Evolutionary conservation across 2,329 filamentous ascomycete species (phyloP), one percentile per base, ranked within the genome.

Genomic region (Paraconiothyrium sp.): DNA sequence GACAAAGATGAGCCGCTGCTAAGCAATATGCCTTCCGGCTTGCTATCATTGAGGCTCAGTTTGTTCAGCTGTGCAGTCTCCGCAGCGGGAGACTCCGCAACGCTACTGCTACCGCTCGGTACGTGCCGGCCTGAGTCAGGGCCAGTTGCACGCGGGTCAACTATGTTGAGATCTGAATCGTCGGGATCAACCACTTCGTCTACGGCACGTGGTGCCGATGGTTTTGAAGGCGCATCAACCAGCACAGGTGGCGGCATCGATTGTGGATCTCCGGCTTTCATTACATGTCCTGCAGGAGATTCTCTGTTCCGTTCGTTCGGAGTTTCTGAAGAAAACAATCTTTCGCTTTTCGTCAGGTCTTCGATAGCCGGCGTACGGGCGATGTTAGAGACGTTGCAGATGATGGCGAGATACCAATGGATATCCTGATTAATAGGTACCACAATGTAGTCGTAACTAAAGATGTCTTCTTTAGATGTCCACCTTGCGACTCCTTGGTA

Each of bases 351-450:
- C 3, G 14, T 50, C 6, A 11, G 35, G n/a, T 49, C 59, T 22
- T 55, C 49, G 34, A 58, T 37, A 14, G 32, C 44, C 1, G 67
- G 65, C 37, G 74, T 77, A 37, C 80, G 76, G 34, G 70, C 67
- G n/a, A 95, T 83, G 55, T 85, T 89, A 3, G 88, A 86, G 2
- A 94, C 85, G 72, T 99, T 97, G 85, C 93, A 97, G 56, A 99
- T 94, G 59, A 99, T 94, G 8, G 93, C 93, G 67, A 98, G 83
- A 78, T 95, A 98, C 95, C 96, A 99, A 78, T 99, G 95, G 1
- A 64, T 58, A 22, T 88, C 84, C 74, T 97, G 92, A 70, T 97
- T 96, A 76, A 99, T 92, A 0, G 95, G 95, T 7, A 99, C 91
- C 11, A 98, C 85, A 61, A 98, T 89, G 76, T 94, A 97, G 74